phyloP scores from a whole-genome alignment of 345 rosid genomes.

The Litchi chinensis region DNA sequence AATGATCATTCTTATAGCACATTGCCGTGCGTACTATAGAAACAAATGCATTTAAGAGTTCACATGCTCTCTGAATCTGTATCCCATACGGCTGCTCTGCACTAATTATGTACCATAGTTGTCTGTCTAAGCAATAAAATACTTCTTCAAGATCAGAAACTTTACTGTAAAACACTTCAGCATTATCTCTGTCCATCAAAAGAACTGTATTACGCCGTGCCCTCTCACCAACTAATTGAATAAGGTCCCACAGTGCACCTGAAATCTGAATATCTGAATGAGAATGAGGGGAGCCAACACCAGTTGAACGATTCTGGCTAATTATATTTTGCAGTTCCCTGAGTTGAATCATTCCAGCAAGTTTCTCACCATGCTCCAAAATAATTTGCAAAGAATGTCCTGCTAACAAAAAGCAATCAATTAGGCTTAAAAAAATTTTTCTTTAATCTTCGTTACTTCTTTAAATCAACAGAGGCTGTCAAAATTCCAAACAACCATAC shows the following conservation, averaged over 20 bases:
- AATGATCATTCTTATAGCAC: slow-evolving; percentile 72
- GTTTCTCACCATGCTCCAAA: slow-evolving; percentile 95
- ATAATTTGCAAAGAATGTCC: slow-evolving; percentile 76
- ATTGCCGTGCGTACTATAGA: slow-evolving; percentile 60
- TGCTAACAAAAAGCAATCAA: slow-evolving; percentile 34
- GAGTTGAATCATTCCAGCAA: slow-evolving; percentile 84
- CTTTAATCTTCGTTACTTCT: not conserved
- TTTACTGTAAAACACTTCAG: slow-evolving; percentile 94
- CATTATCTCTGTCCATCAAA: slow-evolving; percentile 95
- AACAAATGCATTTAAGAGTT: slow-evolving; percentile 77
- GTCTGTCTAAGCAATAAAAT: slow-evolving; percentile 73
- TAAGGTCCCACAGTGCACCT: slow-evolving; percentile 90
- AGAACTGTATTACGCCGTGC: slow-evolving; percentile 85
- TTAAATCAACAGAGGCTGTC: not conserved
- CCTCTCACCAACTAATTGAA: slow-evolving; percentile 88
- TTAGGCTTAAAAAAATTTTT: slow-evolving; percentile 3
- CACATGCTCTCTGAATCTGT: slow-evolving; percentile 76
- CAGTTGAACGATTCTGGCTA: slow-evolving; percentile 63
- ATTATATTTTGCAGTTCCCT: slow-evolving; percentile 75
- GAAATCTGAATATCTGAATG: slow-evolving; percentile 55
- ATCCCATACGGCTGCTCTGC: slow-evolving; percentile 51
- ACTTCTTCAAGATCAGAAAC: slow-evolving; percentile 88
- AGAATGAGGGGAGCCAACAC: slow-evolving; percentile 40
- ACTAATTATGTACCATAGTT: slow-evolving; percentile 67
- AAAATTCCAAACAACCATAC: not conserved